Conservation (phyloP, 371 early-diverging fungal species). For the Mucor circinelloides region DNA sequence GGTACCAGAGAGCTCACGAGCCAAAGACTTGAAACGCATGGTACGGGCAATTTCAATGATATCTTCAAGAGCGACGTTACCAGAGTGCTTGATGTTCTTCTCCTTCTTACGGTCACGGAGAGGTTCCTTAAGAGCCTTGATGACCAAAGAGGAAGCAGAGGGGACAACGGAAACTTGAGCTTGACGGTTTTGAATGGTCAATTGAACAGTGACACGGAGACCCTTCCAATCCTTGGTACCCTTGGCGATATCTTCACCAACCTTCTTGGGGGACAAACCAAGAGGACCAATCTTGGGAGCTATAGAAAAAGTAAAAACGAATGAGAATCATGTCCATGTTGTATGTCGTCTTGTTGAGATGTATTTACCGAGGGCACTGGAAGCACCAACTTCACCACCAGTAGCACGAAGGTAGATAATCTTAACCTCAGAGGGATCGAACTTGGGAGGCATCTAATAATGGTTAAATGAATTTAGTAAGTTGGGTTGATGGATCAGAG, state of each 20-base stretch:
- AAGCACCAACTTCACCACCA: slow-evolving; percentile 90
- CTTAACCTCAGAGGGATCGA: slow-evolving; percentile 90
- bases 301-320: slow-evolving; percentile 85
- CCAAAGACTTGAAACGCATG: slow-evolving; percentile 93
- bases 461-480: no score
- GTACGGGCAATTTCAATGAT: slow-evolving; percentile 97
- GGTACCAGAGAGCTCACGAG: slow-evolving; percentile 87
- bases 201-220: slow-evolving; percentile 95
- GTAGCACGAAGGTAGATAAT: slow-evolving; percentile 94
- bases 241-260: slow-evolving; percentile 99
- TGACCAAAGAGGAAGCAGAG: slow-evolving; percentile 97
- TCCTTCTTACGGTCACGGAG: slow-evolving; percentile 99
- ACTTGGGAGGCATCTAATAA: slow-evolving; percentile 77
- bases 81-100: slow-evolving; percentile 98
- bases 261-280: slow-evolving; percentile 99
- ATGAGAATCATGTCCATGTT: slow-evolving; percentile 27
- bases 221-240: slow-evolving; percentile 93
- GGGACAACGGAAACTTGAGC: slow-evolving; percentile 98
- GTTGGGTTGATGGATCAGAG: background rate
- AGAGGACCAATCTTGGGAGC: slow-evolving; percentile 99
- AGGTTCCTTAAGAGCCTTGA: slow-evolving; percentile 99
- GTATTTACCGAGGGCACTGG: slow-evolving; percentile 83
- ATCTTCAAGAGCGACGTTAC: slow-evolving; percentile 90
- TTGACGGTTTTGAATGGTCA: slow-evolving; percentile 99
- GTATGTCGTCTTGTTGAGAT: background rate